Percentiles rank a stretch among this genome's conserved stretches.
These are phyloP conservation scores for Cytospora chrysosperma DNA, from an alignment of 2,329 filamentous ascomycete species.

Conservation along the genomic window DNA sequence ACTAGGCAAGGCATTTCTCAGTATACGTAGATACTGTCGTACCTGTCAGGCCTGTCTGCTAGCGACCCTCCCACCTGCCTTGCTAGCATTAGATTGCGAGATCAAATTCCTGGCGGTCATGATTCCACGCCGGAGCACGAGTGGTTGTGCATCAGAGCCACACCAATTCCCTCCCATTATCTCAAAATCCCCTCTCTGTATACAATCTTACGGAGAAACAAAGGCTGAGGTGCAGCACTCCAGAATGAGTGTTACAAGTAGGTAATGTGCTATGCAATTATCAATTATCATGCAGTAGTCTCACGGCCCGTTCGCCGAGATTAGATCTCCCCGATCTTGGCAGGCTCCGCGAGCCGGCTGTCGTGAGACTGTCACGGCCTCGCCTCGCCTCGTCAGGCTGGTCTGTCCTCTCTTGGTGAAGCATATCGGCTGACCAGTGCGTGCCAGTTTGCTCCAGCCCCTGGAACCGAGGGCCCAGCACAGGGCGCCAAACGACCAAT, in stretches of 20 bases:
- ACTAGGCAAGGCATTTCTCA: no score
- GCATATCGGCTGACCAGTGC: background rate
- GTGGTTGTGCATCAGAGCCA: background rate
- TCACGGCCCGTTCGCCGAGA: constrained; percentile 13
- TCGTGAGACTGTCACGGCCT: background rate
- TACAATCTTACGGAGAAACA: background rate
- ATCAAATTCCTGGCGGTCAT: background rate
- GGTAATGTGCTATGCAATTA: no score
- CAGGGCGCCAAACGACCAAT: constrained; percentile 8
- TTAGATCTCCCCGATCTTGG: constrained; percentile 10
- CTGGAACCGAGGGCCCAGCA: background rate
- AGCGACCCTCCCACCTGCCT: background rate
- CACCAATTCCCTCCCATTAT: background rate
- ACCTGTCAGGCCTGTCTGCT: background rate
- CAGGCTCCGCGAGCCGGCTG: constrained; percentile 1
- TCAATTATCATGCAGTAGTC: background rate
- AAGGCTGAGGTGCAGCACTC: background rate
- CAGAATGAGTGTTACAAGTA: background rate
- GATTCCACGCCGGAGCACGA: background rate
- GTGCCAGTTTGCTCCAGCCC: background rate
- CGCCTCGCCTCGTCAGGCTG: background rate
- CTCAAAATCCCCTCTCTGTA: background rate
- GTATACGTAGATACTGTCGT: background rate
- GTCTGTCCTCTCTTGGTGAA: background rate
- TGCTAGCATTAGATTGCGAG: background rate